phyloP scores from a whole-genome alignment of 176 grass and related monocot genomes.

The Oryza officinalis region DNA sequence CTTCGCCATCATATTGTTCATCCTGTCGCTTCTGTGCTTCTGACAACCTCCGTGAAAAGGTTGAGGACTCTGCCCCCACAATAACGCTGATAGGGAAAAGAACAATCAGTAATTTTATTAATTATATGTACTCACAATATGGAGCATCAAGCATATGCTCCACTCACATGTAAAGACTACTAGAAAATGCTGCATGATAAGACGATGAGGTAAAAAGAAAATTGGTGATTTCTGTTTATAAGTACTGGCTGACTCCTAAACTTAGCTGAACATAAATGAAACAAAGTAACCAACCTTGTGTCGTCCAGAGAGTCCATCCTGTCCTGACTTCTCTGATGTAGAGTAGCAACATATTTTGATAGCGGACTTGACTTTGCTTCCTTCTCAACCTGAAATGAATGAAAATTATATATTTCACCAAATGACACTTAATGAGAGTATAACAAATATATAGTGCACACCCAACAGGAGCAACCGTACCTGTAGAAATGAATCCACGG shows the following conservation, averaged over 20 bases:
- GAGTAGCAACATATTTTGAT: constrained; percentile 65
- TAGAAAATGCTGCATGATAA: neutral
- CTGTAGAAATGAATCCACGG: constrained; percentile 75
- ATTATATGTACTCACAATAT: constrained; percentile 9
- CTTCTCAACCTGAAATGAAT: constrained; percentile 74
- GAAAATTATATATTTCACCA: constrained; percentile 22
- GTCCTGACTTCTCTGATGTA: constrained; percentile 64
- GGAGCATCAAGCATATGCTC: neutral
- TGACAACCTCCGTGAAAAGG: constrained; percentile 59
- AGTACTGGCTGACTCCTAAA: neutral
- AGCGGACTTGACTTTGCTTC: constrained; percentile 68
- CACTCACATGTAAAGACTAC: constrained; percentile 21
- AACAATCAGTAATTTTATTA: constrained; percentile 22
- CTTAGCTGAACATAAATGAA: neutral
- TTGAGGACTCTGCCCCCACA: constrained; percentile 74
- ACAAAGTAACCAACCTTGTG: constrained; percentile 52
- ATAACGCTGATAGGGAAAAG: constrained; percentile 57
- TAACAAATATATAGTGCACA: constrained; percentile 29
- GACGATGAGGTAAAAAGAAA: neutral
- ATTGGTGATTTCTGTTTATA: neutral
- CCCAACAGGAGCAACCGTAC: constrained; percentile 24
- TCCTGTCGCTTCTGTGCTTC: constrained; percentile 59
- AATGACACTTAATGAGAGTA: neutral
- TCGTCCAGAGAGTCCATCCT: constrained; percentile 71
- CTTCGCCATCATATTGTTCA: constrained; percentile 58